A percentile compares a stretch with the other conserved stretches of the same genome.
These are phyloP conservation scores for Linnemannia schmuckeri DNA, from an alignment of 192 early-diverging fungal species.

Conservation along the genomic window DNA sequence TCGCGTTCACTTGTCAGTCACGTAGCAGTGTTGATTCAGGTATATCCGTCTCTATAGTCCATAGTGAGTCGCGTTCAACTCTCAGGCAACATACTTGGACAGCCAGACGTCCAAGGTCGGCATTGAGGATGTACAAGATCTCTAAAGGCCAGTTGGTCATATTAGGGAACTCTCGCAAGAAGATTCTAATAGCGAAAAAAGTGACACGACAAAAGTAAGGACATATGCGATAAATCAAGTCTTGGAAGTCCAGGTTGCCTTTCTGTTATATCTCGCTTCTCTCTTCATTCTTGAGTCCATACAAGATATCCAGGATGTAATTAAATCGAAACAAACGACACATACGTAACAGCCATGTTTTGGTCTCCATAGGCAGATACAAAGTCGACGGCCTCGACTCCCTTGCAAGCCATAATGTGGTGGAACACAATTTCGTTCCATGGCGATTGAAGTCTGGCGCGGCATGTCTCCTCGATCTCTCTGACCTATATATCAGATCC, in stretches of 20 bases:
- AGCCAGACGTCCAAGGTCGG: constrained; percentile 67
- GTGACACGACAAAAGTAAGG: neutral
- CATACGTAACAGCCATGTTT: constrained; percentile 61
- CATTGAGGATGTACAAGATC: constrained; percentile 70
- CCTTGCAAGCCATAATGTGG: constrained; percentile 57
- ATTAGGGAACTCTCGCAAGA: constrained; percentile 61
- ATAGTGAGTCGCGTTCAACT: neutral
- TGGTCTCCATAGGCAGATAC: constrained; percentile 62
- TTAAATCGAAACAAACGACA: neutral
- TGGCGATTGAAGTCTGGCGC: constrained; percentile 38
- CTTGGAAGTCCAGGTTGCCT: neutral
- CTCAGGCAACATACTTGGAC: constrained; percentile 52
- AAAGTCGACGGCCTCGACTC: constrained; percentile 41
- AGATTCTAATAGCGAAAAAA: constrained; percentile 50
- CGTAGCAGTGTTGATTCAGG: neutral
- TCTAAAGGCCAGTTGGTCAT: constrained; percentile 73
- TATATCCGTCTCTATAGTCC: neutral
- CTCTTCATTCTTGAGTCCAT: neutral
- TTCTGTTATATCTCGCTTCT: neutral
- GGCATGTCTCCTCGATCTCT: constrained; percentile 25
- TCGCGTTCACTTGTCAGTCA: neutral
- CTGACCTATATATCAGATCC: constrained; percentile 8
- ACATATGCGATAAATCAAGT: neutral
- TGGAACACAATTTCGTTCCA: constrained; percentile 63
- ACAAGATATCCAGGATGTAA: neutral